Percentiles rank a stretch among this genome's conserved stretches.
Evolutionary conservation across 139 green algal genomes (phyloP).

Genomic region (Zygnema cylindricum): DNA sequence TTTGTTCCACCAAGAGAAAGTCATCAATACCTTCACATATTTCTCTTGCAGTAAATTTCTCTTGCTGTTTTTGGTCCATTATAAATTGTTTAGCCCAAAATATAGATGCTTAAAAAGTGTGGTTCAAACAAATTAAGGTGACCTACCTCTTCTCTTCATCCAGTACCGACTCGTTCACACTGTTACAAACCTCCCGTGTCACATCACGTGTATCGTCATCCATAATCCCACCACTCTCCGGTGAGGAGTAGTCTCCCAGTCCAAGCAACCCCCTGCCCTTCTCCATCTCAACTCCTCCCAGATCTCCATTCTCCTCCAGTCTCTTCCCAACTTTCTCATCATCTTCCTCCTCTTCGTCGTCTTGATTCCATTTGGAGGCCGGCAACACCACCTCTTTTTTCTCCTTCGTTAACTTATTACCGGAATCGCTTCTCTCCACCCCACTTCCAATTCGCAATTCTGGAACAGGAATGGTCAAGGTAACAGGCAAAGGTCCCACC

Average conservation of each 20-base stretch:
- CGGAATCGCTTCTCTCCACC: neutral
- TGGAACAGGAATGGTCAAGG: conserved; percentile 22
- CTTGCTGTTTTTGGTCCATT: too few species aligned
- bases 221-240: neutral
- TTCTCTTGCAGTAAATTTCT: too few species aligned
- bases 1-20: too few species aligned
- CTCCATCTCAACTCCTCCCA: neutral
- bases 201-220: neutral
- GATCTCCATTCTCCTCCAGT: neutral
- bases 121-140: too few species aligned
- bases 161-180: conserved; percentile 1
- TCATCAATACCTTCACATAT: too few species aligned
- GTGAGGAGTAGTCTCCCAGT: neutral
- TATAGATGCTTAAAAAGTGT: too few species aligned
- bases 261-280: neutral
- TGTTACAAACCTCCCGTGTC: neutral
- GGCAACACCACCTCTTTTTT: conserved; percentile 39
- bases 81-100: too few species aligned
- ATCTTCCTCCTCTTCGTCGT: conserved; percentile 45
- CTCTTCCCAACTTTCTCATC: neutral
- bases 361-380: conserved; percentile 43
- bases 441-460: conserved; percentile 33
- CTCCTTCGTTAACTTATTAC: conserved; percentile 16
- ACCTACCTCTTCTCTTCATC: conserved; percentile 25
- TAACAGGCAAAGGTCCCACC: conserved; percentile 18